Percentiles rank a stretch among this genome's conserved stretches.
Conservation (phyloP, 345 rosid species). For the Theobroma cacao region DNA sequence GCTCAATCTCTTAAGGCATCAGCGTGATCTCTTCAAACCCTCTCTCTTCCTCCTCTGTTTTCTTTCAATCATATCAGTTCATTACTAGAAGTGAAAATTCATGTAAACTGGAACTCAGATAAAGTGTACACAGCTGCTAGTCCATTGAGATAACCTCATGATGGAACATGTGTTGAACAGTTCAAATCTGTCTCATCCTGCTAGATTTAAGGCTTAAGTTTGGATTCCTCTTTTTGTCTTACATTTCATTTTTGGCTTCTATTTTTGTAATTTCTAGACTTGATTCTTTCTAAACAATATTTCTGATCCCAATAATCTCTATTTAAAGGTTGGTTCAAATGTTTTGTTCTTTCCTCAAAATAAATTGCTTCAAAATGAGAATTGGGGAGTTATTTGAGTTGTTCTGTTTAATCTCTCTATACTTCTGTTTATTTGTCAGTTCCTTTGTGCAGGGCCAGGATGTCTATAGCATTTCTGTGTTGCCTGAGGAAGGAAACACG, state of each 20-base stretch:
- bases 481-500: slow-evolving; percentile 55
- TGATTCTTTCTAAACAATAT: neutral
- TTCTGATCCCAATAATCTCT: neutral
- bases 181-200: neutral
- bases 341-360: neutral
- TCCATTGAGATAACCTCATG: neutral
- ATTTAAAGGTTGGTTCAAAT: neutral
- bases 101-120: neutral
- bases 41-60: neutral
- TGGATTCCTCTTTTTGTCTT: neutral
- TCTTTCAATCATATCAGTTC: neutral
- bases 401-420: neutral
- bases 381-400: neutral
- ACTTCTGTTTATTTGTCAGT: neutral
- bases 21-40: neutral
- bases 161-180: neutral
- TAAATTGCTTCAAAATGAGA: neutral
- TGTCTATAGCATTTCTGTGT: slow-evolving; percentile 56
- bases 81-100: neutral
- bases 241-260: neutral
- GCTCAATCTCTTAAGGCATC: neutral
- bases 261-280: neutral
- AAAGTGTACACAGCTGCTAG: neutral
- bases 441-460: slow-evolving; percentile 53
- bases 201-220: neutral